Conservation (phyloP, 495 filamentous ascomycete genomes). For the Tuber indicum region DNA sequence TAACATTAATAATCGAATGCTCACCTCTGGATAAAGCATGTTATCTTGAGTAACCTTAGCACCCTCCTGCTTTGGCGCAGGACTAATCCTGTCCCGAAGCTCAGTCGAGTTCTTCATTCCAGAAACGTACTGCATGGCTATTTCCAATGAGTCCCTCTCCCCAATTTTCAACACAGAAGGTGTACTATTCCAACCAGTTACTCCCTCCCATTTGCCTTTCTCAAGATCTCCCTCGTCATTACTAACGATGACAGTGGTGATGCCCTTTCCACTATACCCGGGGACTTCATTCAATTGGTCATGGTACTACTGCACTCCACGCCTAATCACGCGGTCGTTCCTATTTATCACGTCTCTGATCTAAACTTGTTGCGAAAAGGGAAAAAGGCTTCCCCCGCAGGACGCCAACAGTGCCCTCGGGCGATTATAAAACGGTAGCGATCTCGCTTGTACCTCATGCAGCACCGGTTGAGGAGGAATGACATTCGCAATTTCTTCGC, state of each 20-base stretch:
- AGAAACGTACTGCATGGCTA: slow-evolving; percentile 67
- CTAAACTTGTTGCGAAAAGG: slow-evolving; percentile 99
- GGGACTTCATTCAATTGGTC: slow-evolving; percentile 63
- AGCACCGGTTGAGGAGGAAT: slow-evolving; percentile 90
- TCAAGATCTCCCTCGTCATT: slow-evolving; percentile 81
- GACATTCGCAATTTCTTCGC: slow-evolving; percentile 89
- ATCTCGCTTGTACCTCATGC: slow-evolving; percentile 90
- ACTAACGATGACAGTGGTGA: slow-evolving; percentile 80
- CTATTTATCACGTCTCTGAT: too few species aligned
- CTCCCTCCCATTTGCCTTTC: slow-evolving; percentile 65
- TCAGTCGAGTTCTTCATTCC: slow-evolving; percentile 77
- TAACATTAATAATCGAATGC: not conserved
- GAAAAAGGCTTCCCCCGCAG: slow-evolving; percentile 95
- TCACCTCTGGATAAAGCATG: slow-evolving; percentile 59
- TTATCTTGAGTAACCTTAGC: slow-evolving; percentile 57
- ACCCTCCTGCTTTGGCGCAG: slow-evolving; percentile 53
- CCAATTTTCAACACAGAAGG: slow-evolving; percentile 29
- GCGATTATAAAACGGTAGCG: slow-evolving; percentile 89
- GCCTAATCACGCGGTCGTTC: slow-evolving; percentile 85
- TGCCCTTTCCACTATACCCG: slow-evolving; percentile 46
- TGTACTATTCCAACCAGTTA: slow-evolving; percentile 46
- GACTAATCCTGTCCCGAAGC: slow-evolving; percentile 91
- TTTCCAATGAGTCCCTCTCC: slow-evolving; percentile 29
- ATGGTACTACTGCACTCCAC: slow-evolving; percentile 80
- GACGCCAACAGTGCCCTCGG: slow-evolving; percentile 82